These are phyloP conservation scores for Microcyclospora pomicola DNA, from an alignment of 2,329 filamentous ascomycete genomes.

Conservation along the genomic window DNA sequence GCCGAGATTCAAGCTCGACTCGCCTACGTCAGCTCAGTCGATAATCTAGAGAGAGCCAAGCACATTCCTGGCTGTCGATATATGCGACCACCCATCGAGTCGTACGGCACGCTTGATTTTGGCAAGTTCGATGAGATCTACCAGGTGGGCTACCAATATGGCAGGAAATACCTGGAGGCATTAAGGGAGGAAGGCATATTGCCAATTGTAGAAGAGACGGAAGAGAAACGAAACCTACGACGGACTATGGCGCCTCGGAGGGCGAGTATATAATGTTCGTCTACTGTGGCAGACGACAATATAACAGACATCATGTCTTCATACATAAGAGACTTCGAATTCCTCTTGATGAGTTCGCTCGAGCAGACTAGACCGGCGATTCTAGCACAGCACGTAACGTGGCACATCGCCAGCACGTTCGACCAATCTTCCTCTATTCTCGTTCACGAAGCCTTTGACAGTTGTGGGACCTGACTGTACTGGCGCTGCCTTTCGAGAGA, in stretches of 20 bases:
- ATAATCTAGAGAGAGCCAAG: constrained; percentile 88
- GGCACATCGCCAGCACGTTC: too few relatives aligned
- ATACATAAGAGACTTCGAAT: too few relatives aligned
- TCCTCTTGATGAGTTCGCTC: too few relatives aligned
- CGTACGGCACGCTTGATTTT: constrained; percentile 90
- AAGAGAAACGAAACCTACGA: constrained; percentile 37
- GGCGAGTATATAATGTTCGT: constrained; percentile 28
- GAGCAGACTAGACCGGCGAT: too few relatives aligned
- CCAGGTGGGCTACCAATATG: constrained; percentile 73
- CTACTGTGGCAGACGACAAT: too few relatives aligned
- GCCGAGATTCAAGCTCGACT: constrained; percentile 91
- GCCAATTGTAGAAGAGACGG: constrained; percentile 39
- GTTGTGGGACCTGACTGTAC: too few relatives aligned
- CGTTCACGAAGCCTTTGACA: too few relatives aligned
- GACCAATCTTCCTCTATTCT: too few relatives aligned
- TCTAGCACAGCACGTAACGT: too few relatives aligned
- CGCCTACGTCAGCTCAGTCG: constrained; percentile 88
- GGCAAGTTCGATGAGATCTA: constrained; percentile 97
- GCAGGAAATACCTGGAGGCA: constrained; percentile 62
- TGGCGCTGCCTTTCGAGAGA: too few relatives aligned
- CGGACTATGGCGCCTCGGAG: constrained; percentile 39
- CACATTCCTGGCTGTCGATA: constrained; percentile 82
- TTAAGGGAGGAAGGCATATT: constrained; percentile 68
- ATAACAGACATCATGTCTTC: too few relatives aligned
- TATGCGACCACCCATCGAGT: constrained; percentile 88